These are phyloP conservation scores for Beauveria sp. DNA, from an alignment of 2,329 filamentous ascomycete species.

Conservation along the genomic window DNA sequence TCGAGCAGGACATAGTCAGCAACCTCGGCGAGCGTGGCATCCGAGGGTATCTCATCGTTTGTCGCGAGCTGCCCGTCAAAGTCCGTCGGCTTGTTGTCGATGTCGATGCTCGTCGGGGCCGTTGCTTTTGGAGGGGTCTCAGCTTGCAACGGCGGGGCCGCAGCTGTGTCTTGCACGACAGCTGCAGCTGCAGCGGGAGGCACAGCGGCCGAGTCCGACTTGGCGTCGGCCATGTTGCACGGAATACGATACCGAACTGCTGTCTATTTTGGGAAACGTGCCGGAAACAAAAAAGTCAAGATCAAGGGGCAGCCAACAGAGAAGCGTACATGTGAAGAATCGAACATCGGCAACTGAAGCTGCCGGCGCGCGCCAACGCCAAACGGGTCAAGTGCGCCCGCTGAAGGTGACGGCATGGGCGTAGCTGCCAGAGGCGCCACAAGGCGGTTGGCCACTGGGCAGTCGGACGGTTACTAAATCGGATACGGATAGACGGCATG, in stretches of 20 bases:
- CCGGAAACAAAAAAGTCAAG: too few relatives aligned
- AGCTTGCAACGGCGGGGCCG: neutral
- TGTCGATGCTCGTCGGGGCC: constrained; percentile 22
- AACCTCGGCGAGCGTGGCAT: constrained; percentile 41
- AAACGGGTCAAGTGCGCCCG: constrained; percentile 4
- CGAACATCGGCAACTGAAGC: neutral
- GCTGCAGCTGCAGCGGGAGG: neutral
- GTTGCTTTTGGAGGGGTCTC: constrained; percentile 11
- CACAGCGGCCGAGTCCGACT: neutral
- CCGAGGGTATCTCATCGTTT: constrained; percentile 46
- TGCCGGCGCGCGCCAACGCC: constrained; percentile 3
- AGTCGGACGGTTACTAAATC: too few relatives aligned
- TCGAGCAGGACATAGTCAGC: constrained; percentile 54
- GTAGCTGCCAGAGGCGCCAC: neutral
- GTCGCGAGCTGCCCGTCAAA: constrained; percentile 50
- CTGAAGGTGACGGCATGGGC: neutral
- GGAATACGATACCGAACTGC: neutral
- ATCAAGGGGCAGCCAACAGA: neutral
- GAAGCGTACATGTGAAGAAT: neutral
- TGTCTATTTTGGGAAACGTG: neutral
- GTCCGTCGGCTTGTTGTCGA: constrained; percentile 38
- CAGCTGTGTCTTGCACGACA: neutral
- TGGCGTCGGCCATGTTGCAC: constrained; percentile 2
- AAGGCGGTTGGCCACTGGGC: neutral
- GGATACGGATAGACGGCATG: too few relatives aligned